Evolutionary conservation across 345 rosid genomes (phyloP).

Genomic region (Mangifera indica): DNA sequence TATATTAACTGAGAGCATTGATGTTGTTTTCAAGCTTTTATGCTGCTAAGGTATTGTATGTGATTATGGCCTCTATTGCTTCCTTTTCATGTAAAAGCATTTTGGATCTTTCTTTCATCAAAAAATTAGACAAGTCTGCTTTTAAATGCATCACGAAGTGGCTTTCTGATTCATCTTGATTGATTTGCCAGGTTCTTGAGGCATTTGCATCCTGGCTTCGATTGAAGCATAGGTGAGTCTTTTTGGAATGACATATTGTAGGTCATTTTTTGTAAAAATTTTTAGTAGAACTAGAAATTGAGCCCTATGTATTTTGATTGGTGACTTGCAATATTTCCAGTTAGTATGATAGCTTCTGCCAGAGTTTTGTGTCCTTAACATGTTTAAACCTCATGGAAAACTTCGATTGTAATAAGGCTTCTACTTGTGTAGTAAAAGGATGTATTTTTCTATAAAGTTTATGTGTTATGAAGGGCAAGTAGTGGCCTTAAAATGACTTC

Average conservation of each 20-base stretch:
- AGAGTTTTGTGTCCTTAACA: conserved; percentile 1
- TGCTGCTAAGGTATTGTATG: background rate
- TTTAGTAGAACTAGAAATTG: background rate
- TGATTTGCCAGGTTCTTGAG: conserved; percentile 81
- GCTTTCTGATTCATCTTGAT: conserved; percentile 22
- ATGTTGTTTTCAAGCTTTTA: background rate
- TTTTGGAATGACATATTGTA: background rate
- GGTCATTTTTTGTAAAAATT: background rate
- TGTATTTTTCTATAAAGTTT: background rate
- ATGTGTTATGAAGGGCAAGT: background rate
- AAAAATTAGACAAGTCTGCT: background rate
- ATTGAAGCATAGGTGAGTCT: conserved; percentile 77
- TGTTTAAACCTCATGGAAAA: background rate
- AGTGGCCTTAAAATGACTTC: background rate
- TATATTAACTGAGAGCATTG: background rate
- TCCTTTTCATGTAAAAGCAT: background rate
- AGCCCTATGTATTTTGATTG: background rate
- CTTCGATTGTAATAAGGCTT: background rate
- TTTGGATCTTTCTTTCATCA: no score
- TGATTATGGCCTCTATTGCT: background rate
- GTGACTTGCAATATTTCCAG: background rate
- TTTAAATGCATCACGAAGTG: conserved; percentile 18
- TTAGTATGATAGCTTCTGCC: background rate
- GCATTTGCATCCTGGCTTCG: conserved; percentile 99
- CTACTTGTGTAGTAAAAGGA: background rate